Evolutionary conservation across 306 rosid genomes (phyloP).

Genomic region (Sicyos baderoa): DNA sequence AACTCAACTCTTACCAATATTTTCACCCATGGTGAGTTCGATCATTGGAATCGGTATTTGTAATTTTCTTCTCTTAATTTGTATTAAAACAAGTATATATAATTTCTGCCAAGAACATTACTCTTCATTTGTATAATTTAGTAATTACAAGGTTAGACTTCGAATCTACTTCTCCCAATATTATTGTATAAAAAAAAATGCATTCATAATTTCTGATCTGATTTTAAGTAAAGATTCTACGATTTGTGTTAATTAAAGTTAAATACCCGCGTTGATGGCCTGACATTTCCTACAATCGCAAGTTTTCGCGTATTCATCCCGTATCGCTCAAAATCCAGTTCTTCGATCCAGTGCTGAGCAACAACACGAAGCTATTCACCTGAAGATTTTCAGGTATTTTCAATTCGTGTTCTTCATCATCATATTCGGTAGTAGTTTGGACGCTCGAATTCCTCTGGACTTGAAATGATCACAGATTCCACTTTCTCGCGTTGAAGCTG

Average conservation of each 20-base stretch:
- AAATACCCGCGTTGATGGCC: constrained; percentile 4
- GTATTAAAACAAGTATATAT: too few species aligned
- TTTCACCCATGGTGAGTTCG: too few species aligned
- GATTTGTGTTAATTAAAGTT: neutral
- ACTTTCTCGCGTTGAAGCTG: neutral
- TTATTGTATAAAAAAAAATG: too few species aligned
- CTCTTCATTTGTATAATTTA: too few species aligned
- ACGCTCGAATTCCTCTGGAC: neutral
- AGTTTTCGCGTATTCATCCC: constrained; percentile 11
- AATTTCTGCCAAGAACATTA: too few species aligned
- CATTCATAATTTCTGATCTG: neutral
- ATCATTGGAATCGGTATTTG: too few species aligned
- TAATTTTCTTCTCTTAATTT: too few species aligned
- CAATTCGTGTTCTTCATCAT: neutral
- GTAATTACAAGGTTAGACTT: too few species aligned
- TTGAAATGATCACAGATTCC: neutral
- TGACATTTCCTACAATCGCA: neutral
- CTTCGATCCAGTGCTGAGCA: neutral
- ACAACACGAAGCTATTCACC: neutral
- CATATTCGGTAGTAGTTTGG: neutral
- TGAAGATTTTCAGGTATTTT: constrained; percentile 12
- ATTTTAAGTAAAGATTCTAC: neutral
- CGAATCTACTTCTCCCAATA: too few species aligned
- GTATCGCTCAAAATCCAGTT: neutral
- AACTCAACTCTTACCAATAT: too few species aligned